A percentile compares a stretch with the other conserved stretches of the same genome.
Evolutionary conservation across 208 protist genomes (phyloP).

Genomic region (Leishmania lainsoni): DNA sequence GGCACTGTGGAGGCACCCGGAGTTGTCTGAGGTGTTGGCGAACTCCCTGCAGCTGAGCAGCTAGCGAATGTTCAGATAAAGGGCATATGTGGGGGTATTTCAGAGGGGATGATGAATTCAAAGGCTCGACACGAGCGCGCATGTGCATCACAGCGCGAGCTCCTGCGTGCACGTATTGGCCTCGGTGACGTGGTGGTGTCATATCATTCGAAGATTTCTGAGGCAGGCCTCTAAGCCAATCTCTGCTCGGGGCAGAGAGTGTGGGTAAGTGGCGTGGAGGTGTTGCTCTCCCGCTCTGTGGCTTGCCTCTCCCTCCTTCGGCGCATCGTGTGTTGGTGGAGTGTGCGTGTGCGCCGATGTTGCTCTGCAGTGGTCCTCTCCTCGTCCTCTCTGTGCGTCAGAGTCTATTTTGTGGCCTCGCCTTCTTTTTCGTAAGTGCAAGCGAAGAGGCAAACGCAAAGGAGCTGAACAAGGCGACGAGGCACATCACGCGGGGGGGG

Average conservation of each 20-base stretch:
- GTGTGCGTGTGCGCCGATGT: no score
- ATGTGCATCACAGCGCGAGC: no score
- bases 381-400: no score
- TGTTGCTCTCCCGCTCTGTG: no score
- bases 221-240: background rate
- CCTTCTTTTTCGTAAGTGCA: background rate
- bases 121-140: background rate
- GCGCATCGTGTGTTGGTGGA: no score
- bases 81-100: background rate
- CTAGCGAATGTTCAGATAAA: constrained; percentile 2
- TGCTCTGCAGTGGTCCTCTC: no score
- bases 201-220: background rate
- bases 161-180: background rate
- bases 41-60: constrained; percentile 52
- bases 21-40: constrained; percentile 55
- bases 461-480: background rate
- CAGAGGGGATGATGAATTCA: background rate
- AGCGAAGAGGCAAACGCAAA: no score
- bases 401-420: background rate
- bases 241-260: background rate
- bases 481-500: background rate
- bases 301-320: no score
- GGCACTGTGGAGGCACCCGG: constrained; percentile 63
- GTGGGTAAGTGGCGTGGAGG: background rate
- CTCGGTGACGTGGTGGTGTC: background rate